A percentile compares a stretch with the other conserved stretches of the same genome.
phyloP scores from a whole-genome alignment of 768 basidiomycete genomes.

The Tremella yokohamensis region DNA sequence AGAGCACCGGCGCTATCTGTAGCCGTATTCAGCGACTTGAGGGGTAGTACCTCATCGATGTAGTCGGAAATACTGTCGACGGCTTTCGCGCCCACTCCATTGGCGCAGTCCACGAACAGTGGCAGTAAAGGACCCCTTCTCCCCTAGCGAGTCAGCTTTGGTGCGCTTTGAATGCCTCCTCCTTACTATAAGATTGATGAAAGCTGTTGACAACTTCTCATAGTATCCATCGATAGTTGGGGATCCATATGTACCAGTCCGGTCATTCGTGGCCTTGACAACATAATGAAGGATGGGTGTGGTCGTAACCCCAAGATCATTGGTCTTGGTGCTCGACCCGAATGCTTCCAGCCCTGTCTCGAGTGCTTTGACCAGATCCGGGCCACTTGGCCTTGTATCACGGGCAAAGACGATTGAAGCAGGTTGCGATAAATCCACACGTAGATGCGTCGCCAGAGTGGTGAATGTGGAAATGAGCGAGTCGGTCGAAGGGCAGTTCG shows the following conservation, averaged over 20 bases:
- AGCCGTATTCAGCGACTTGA: slow-evolving; percentile 68
- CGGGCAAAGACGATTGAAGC: slow-evolving; percentile 82
- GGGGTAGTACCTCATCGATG: slow-evolving; percentile 57
- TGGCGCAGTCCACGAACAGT: slow-evolving; percentile 93
- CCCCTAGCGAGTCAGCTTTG: slow-evolving; percentile 48
- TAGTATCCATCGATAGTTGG: slow-evolving; percentile 80
- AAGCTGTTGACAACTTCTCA: slow-evolving; percentile 72
- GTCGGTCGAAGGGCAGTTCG: slow-evolving; percentile 73
- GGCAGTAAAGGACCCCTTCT: slow-evolving; percentile 55
- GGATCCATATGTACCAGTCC: slow-evolving; percentile 71
- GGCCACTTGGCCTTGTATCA: slow-evolving; percentile 88
- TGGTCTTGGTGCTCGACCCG: slow-evolving; percentile 57
- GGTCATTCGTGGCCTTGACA: slow-evolving; percentile 80
- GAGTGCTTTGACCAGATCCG: slow-evolving; percentile 68
- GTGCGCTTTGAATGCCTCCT: background rate
- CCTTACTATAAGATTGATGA: slow-evolving; percentile 80
- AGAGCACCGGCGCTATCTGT: slow-evolving; percentile 66
- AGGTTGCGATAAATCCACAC: slow-evolving; percentile 75
- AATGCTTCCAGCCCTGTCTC: slow-evolving; percentile 77
- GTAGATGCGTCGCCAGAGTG: slow-evolving; percentile 60
- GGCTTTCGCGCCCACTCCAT: slow-evolving; percentile 84
- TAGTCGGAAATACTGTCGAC: slow-evolving; percentile 62
- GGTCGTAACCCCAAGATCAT: slow-evolving; percentile 79
- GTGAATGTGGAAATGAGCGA: slow-evolving; percentile 68
- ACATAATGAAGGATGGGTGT: slow-evolving; percentile 96